A percentile compares a stretch with the other conserved stretches of the same genome.
Evolutionary conservation across 2,329 filamentous ascomycete genomes (phyloP).

Genomic region (Colletotrichum truncatum): DNA sequence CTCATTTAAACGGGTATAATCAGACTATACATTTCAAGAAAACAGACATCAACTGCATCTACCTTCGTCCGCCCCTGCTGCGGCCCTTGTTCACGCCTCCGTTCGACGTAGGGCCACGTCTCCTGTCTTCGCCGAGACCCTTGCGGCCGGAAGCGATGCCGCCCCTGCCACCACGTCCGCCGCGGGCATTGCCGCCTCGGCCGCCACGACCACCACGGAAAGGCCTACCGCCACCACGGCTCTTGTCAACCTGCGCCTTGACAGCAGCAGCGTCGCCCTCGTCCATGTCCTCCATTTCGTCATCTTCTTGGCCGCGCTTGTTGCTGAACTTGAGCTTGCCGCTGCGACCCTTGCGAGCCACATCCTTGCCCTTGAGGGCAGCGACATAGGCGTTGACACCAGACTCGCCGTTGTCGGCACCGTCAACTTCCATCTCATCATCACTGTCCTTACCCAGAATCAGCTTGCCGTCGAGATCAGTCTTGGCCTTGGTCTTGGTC

Average conservation of each 20-base stretch:
- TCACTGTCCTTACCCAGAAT: constrained; percentile 72
- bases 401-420: constrained; percentile 56
- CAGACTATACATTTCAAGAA: constrained; percentile 28
- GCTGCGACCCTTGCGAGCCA: constrained; percentile 69
- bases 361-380: constrained; percentile 74
- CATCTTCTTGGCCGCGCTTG: constrained; percentile 57
- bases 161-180: constrained; percentile 56
- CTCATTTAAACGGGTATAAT: constrained; percentile 32
- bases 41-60: not conserved
- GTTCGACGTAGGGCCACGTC: constrained; percentile 38
- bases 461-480: constrained; percentile 82
- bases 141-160: constrained; percentile 55
- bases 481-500: constrained; percentile 72
- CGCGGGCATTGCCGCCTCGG: constrained; percentile 41
- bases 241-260: constrained; percentile 56
- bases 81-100: constrained; percentile 29
- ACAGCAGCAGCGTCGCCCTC: constrained; percentile 61
- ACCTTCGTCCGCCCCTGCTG: constrained; percentile 27
- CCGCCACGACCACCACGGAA: constrained; percentile 41
- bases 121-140: constrained; percentile 61
- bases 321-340: constrained; percentile 79
- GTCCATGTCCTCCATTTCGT: constrained; percentile 63
- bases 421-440: constrained; percentile 72
- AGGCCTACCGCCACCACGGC: constrained; percentile 37
- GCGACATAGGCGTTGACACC: constrained; percentile 76